phyloP scores from a whole-genome alignment of 768 basidiomycete species.

The Mycena galericulata region DNA sequence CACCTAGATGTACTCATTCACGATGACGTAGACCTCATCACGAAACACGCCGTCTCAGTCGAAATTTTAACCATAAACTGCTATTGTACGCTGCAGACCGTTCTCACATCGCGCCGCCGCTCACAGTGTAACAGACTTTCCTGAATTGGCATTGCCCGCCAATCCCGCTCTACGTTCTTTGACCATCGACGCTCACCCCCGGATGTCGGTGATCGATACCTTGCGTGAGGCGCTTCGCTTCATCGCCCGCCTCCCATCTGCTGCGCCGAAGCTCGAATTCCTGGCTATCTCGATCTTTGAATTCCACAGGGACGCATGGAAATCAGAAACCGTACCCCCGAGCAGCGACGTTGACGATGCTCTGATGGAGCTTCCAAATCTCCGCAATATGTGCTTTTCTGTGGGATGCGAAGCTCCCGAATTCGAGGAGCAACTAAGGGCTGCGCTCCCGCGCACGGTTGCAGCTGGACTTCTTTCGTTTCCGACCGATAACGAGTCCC shows the following conservation, averaged over 20 bases:
- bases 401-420: neutral
- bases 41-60: neutral
- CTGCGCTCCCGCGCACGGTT: neutral
- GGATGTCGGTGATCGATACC: too few species aligned
- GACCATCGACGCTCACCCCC: neutral
- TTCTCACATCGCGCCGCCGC: neutral
- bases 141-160: neutral
- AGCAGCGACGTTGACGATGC: too few species aligned
- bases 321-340: too few species aligned
- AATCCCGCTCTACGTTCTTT: neutral
- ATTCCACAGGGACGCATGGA: too few species aligned
- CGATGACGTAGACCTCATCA: neutral
- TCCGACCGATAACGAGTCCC: too few species aligned
- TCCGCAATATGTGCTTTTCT: neutral
- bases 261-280: too few species aligned
- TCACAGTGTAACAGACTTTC: neutral
- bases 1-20: neutral
- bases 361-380: neutral
- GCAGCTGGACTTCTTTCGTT: constrained; percentile 6
- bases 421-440: neutral
- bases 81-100: neutral
- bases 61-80: neutral
- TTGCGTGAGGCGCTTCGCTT: too few species aligned
- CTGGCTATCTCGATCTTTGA: too few species aligned
- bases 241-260: too few species aligned